Percentiles rank a stretch among this genome's conserved stretches.
Evolutionary conservation across 257 asterid species (phyloP).

Genomic region (Agastache rugosa): DNA sequence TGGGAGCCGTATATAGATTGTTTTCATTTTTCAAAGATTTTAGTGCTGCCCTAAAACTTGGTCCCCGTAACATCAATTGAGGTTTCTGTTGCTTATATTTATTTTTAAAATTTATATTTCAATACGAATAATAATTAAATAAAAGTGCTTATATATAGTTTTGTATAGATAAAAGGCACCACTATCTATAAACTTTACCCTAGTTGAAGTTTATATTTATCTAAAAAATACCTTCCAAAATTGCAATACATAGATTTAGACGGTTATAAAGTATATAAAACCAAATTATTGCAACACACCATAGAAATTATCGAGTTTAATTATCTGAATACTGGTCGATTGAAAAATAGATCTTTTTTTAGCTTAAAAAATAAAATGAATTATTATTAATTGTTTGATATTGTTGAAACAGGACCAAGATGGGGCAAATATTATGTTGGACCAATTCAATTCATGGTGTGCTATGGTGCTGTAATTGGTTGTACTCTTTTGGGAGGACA

Average conservation of each 20-base stretch:
- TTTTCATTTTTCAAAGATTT: not conserved
- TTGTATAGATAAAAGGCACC: too few relatives aligned
- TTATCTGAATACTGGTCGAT: not conserved
- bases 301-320: not conserved
- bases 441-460: slow-evolving; percentile 81
- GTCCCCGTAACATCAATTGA: not conserved
- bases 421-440: slow-evolving; percentile 87
- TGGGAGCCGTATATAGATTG: not conserved
- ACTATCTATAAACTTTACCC: too few relatives aligned
- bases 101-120: too few relatives aligned
- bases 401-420: slow-evolving; percentile 54
- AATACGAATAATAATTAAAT: too few relatives aligned
- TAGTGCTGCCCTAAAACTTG: not conserved
- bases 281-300: too few relatives aligned
- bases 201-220: too few relatives aligned
- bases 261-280: too few relatives aligned
- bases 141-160: too few relatives aligned
- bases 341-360: not conserved
- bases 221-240: not conserved
- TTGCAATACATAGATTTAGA: not conserved
- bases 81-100: not conserved
- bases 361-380: not conserved
- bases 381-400: not conserved
- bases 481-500: slow-evolving; percentile 89
- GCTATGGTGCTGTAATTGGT: slow-evolving; percentile 93